Conservation (phyloP, 2,329 filamentous ascomycete genomes). For the Akanthomyces dipterigenus region DNA sequence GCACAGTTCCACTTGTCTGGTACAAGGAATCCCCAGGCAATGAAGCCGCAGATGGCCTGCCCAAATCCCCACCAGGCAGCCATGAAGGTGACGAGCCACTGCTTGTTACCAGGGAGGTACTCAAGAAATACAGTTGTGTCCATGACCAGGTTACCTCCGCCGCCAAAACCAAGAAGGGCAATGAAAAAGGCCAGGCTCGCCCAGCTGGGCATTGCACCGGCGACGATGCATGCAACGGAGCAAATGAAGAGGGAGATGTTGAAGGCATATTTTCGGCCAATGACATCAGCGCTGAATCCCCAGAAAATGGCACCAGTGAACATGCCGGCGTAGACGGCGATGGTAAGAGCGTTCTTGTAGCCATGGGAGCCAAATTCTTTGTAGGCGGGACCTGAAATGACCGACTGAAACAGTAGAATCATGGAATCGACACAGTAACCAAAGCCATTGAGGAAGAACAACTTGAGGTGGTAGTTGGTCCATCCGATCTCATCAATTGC, state of each 20-base stretch:
- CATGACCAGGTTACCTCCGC: slow-evolving; percentile 44
- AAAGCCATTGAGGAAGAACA: slow-evolving; percentile 57
- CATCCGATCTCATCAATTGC: slow-evolving; percentile 54
- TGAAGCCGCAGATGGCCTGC: slow-evolving; percentile 38
- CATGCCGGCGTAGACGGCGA: slow-evolving; percentile 54
- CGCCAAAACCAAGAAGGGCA: slow-evolving; percentile 55
- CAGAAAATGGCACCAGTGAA: slow-evolving; percentile 57
- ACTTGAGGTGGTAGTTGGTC: slow-evolving; percentile 51
- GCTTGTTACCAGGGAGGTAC: slow-evolving; percentile 39
- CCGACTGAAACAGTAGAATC: slow-evolving; percentile 50
- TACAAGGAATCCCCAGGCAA: slow-evolving; percentile 40
- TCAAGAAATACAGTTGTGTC: slow-evolving; percentile 47
- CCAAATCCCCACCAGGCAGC: slow-evolving; percentile 47
- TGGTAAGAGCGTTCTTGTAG: slow-evolving; percentile 51
- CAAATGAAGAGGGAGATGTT: slow-evolving; percentile 60
- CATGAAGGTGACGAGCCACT: slow-evolving; percentile 40
- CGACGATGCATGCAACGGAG: slow-evolving; percentile 50
- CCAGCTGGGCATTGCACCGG: slow-evolving; percentile 63
- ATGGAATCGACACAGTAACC: slow-evolving; percentile 45
- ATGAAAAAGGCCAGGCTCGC: slow-evolving; percentile 57
- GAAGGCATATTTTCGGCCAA: slow-evolving; percentile 62
- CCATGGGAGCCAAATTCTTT: slow-evolving; percentile 50
- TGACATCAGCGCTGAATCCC: slow-evolving; percentile 60
- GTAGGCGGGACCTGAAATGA: slow-evolving; percentile 52
- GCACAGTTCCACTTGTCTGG: slow-evolving; percentile 41